Conservation (phyloP, 805 yeast genomes). For the Saturnispora sekii region DNA sequence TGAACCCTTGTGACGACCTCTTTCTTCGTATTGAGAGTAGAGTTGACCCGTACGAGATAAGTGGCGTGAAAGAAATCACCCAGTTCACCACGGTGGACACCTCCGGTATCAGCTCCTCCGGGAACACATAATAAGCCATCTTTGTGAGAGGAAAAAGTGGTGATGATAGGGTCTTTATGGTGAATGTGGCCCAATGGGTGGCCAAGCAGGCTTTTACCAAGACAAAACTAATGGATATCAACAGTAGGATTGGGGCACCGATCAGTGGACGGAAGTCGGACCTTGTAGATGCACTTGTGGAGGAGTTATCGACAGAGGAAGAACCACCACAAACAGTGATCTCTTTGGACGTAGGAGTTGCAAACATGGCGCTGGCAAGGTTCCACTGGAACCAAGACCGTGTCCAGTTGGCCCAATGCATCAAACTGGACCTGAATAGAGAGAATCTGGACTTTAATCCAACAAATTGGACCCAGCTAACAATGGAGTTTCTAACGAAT, state of each 20-base stretch:
- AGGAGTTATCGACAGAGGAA: not conserved
- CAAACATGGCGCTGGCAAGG: conserved; percentile 26
- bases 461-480: conserved; percentile 18
- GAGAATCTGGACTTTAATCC: conserved; percentile 23
- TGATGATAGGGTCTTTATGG: not conserved
- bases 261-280: not conserved
- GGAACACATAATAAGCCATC: conserved; percentile 25
- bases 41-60: conserved; percentile 82
- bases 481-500: conserved; percentile 17
- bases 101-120: conserved; percentile 26
- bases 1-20: conserved; percentile 67
- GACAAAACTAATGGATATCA: not conserved
- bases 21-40: conserved; percentile 55
- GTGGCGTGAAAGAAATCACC: conserved; percentile 69
- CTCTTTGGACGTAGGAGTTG: conserved; percentile 28
- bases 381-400: conserved; percentile 9
- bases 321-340: conserved; percentile 15
- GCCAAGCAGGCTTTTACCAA: conserved; percentile 6
- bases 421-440: conserved; percentile 24
- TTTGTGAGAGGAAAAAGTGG: not conserved
- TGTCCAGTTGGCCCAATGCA: conserved; percentile 21
- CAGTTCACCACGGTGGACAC: conserved; percentile 42
- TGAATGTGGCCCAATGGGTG: not conserved
- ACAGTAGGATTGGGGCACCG: not conserved
- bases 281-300: conserved; percentile 3